Conservation (phyloP, 768 basidiomycete genomes). For the Boletellus emodensis region DNA sequence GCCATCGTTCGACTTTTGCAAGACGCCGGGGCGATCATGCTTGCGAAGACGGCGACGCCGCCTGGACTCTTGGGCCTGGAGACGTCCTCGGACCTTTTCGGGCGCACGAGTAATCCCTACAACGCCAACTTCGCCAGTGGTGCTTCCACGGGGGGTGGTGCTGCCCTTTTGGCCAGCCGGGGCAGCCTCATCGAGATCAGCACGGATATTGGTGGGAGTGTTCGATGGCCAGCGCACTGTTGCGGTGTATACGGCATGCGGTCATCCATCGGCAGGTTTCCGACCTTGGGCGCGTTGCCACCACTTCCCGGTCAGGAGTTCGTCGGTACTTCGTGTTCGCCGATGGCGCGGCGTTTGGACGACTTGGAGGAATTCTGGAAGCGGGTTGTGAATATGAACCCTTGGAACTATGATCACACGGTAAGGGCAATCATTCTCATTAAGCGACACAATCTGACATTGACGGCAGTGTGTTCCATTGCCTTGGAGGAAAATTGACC, state of each 20-base stretch:
- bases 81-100: slow-evolving; percentile 42
- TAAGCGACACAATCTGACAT: neutral
- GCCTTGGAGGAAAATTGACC: slow-evolving; percentile 38
- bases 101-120: slow-evolving; percentile 46
- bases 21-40: slow-evolving; percentile 41
- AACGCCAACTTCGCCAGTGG: slow-evolving; percentile 40
- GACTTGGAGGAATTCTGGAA: slow-evolving; percentile 44
- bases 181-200: slow-evolving; percentile 45
- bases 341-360: slow-evolving; percentile 40
- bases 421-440: slow-evolving; percentile 20
- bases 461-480: slow-evolving; percentile 37
- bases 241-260: slow-evolving; percentile 46
- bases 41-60: slow-evolving; percentile 43
- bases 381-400: slow-evolving; percentile 37
- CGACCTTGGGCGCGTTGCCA: slow-evolving; percentile 27
- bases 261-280: slow-evolving; percentile 37
- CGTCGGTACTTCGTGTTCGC: slow-evolving; percentile 34
- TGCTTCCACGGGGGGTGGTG: slow-evolving; percentile 51
- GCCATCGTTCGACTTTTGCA: slow-evolving; percentile 37
- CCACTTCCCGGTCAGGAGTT: slow-evolving; percentile 39
- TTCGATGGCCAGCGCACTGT: slow-evolving; percentile 45
- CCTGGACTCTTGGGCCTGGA: slow-evolving; percentile 41
- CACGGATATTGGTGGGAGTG: slow-evolving; percentile 49
- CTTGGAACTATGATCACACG: slow-evolving; percentile 43
- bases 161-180: slow-evolving; percentile 43